Base-by-base conservation (phyloP, 2,329 filamentous ascomycete species). In the Pseudocercospora eumusae region DNA sequence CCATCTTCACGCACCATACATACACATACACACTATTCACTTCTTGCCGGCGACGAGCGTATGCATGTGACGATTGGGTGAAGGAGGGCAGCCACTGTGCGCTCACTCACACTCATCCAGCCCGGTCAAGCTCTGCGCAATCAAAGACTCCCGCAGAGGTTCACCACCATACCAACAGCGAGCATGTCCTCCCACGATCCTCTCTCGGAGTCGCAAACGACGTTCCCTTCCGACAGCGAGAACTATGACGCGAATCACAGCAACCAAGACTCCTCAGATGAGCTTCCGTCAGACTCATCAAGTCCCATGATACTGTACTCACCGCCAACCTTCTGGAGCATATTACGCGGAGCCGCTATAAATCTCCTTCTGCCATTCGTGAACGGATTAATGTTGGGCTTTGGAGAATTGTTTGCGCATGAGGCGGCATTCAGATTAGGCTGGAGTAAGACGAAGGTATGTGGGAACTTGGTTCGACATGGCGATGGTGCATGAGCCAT, bases 351-450 rank as follows among this genome's bases (percentile, higher is more conserved):
- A 40, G 91, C 92, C 15, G 92, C 93, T 5, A 99, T 99, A 79
- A 99, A 99, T 76, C 81, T 99, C n/a, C 72, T 99, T 1, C 79
- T 99, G 20, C 95, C 95, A 0, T 99, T 99, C 73, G 86, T 99
- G 73, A 99, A 99, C 79, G 95, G 95, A 52, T 85, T 99, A 82
- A 99, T 99, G 95, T 80, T 99, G 72, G 95, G 95, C 1, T 97
- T 99, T 73, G 95, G 95, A 69, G 95, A 99, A 80, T 80, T 99
- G 56, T 93, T 99, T 77, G 95, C 95, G 59, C 95, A 99, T 74
- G 95, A 99, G 80, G 89, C 91, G 56, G 95, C 95, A 1, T 99
- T 93, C 74, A 83, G 93, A 72, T 80, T 98, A 70, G 95, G 95
- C 64, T 99, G 95, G 95, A 88, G 90, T 66, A 89, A 89, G 59